Conservation (phyloP, 164 flowering plant species). For the Paratinospora sagittata region DNA sequence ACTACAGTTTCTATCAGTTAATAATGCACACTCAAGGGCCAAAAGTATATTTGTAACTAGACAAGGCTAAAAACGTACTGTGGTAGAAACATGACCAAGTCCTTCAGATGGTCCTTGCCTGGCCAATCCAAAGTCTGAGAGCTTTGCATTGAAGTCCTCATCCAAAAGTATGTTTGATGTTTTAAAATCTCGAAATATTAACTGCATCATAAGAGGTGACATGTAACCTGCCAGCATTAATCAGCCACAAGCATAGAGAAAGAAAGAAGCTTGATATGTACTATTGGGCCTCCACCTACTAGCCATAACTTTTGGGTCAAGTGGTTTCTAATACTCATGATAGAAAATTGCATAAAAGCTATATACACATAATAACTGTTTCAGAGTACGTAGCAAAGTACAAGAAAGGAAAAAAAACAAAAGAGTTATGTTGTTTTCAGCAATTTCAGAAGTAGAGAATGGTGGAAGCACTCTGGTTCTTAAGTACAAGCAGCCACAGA, state of each 20-base stretch:
- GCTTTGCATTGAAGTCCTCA: conserved; percentile 83
- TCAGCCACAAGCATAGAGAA: not conserved
- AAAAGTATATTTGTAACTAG: not conserved
- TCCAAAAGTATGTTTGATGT: conserved; percentile 82
- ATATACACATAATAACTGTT: too few relatives aligned
- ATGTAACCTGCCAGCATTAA: not conserved
- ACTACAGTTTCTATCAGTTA: too few relatives aligned
- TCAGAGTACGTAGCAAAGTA: not conserved
- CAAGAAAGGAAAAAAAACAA: not conserved
- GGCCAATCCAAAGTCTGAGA: conserved; percentile 93
- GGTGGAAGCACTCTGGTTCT: not conserved
- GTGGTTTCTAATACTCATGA: too few relatives aligned
- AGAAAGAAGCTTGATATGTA: not conserved
- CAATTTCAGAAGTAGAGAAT: not conserved
- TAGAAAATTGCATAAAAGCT: too few relatives aligned
- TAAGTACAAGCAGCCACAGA: not conserved
- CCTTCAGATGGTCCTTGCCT: conserved; percentile 92
- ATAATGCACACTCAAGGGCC: not conserved
- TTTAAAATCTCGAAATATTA: conserved; percentile 91
- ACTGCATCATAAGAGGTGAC: conserved; percentile 33
- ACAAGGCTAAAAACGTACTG: conserved; percentile 40
- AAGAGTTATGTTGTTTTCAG: not conserved
- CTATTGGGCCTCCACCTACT: not conserved
- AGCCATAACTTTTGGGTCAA: not conserved
- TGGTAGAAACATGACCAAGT: conserved; percentile 68